Conservation (phyloP, 106 monocot genomes). For the Apostasia shenzhenica region DNA sequence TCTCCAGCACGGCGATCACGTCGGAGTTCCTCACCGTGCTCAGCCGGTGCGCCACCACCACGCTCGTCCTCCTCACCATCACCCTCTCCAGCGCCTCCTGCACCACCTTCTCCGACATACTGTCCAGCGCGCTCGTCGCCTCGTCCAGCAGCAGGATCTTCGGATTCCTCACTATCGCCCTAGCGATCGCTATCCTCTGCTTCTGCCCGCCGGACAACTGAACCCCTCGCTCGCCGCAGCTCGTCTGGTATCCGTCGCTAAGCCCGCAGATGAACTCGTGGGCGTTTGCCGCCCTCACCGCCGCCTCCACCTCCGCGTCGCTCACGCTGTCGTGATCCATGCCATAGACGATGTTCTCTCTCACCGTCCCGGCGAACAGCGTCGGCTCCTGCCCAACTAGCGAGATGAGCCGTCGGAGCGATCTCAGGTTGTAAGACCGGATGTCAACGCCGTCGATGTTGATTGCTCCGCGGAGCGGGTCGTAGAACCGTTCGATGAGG, state of each 20-base stretch:
- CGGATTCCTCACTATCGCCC: constrained; percentile 53
- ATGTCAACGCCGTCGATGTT: constrained; percentile 48
- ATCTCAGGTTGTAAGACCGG: constrained; percentile 34
- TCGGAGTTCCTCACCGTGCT: constrained; percentile 43
- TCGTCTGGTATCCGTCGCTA: constrained; percentile 44
- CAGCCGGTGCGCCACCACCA: constrained; percentile 54
- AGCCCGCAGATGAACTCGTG: constrained; percentile 46
- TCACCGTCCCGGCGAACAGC: constrained; percentile 34
- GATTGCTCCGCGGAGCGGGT: constrained; percentile 33
- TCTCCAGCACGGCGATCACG: constrained; percentile 48
- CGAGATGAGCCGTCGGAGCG: constrained; percentile 39
- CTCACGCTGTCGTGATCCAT: constrained; percentile 15
- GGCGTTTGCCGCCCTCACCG: constrained; percentile 48
- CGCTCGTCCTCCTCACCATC: constrained; percentile 56
- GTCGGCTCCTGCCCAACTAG: constrained; percentile 59
- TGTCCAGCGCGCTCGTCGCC: constrained; percentile 62
- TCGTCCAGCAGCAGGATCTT: constrained; percentile 47
- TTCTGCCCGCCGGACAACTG: constrained; percentile 68
- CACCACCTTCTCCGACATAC: constrained; percentile 54
- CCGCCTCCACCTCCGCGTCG: constrained; percentile 35
- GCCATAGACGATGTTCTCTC: constrained; percentile 52
- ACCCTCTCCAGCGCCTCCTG: constrained; percentile 56
- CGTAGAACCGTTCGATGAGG: constrained; percentile 62
- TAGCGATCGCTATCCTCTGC: constrained; percentile 51
- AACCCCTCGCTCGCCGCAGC: constrained; percentile 49